Evolutionary conservation across 805 yeast species (phyloP).

Genomic region (Cyberlindnera euphorbiiphila): DNA sequence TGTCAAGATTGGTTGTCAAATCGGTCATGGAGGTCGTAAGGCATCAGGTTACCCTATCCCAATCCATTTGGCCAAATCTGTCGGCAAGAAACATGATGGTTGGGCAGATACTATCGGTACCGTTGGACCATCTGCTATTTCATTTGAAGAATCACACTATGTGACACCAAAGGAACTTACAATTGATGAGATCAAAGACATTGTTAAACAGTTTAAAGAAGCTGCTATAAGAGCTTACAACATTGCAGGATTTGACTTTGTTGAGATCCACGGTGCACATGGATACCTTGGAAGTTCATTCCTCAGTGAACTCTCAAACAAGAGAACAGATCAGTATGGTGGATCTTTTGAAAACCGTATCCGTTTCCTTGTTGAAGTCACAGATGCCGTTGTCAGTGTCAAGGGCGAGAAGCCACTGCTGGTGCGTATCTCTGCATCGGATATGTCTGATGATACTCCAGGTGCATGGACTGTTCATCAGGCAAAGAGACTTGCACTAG

Average conservation of each 20-base stretch:
- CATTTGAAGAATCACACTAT: constrained; percentile 23
- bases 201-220: constrained; percentile 39
- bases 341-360: constrained; percentile 58
- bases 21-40: constrained; percentile 55
- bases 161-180: constrained; percentile 41
- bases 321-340: constrained; percentile 60
- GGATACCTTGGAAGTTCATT: constrained; percentile 54
- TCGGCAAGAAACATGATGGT: constrained; percentile 36
- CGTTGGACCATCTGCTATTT: constrained; percentile 44
- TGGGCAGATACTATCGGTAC: constrained; percentile 36
- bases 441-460: constrained; percentile 16
- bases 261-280: constrained; percentile 39
- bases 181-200: constrained; percentile 35
- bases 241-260: constrained; percentile 29
- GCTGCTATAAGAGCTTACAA: constrained; percentile 49
- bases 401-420: constrained; percentile 49
- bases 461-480: constrained; percentile 20
- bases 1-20: constrained; percentile 46
- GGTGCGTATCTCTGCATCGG: constrained; percentile 22
- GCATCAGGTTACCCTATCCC: constrained; percentile 34
- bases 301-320: constrained; percentile 38
- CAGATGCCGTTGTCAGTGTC: constrained; percentile 46
- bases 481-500: constrained; percentile 33
- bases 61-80: constrained; percentile 30
- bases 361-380: constrained; percentile 44